Evolutionary conservation across 2,329 filamentous ascomycete genomes (phyloP).

Genomic region (Pyrenophora seminiperda): DNA sequence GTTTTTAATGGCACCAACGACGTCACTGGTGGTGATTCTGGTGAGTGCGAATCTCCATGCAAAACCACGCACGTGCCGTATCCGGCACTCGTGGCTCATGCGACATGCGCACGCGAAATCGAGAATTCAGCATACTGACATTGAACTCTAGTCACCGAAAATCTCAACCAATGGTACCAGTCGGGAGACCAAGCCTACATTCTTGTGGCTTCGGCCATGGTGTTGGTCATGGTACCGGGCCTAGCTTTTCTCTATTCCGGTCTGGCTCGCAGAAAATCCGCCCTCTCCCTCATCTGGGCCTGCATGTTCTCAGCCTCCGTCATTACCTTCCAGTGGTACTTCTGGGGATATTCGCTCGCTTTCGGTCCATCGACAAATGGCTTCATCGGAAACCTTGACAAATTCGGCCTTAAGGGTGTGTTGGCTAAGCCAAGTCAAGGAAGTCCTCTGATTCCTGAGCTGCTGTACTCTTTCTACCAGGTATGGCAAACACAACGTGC

Average conservation of each 20-base stretch:
- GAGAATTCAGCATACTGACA: constrained; percentile 13
- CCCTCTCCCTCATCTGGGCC: constrained; percentile 95
- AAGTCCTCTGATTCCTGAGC: constrained; percentile 82
- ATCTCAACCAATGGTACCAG: constrained; percentile 95
- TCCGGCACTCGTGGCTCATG: constrained; percentile 12
- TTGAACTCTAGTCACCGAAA: constrained; percentile 68
- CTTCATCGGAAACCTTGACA: constrained; percentile 87
- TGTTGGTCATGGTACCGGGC: constrained; percentile 94
- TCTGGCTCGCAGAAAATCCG: constrained; percentile 95
- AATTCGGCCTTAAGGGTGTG: constrained; percentile 87
- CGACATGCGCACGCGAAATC: not conserved
- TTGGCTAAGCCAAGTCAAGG: constrained; percentile 84
- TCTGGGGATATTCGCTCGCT: constrained; percentile 96
- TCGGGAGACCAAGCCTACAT: constrained; percentile 94
- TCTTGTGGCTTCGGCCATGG: constrained; percentile 86
- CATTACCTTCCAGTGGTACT: constrained; percentile 98
- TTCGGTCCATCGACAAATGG: constrained; percentile 85
- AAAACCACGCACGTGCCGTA: constrained; percentile 28
- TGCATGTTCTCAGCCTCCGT: constrained; percentile 93
- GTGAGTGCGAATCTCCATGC: constrained; percentile 59
- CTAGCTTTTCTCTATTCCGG: constrained; percentile 98
- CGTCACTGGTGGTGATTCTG: constrained; percentile 74
- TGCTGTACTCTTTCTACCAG: constrained; percentile 95
- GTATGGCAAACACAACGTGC: constrained; percentile 51
- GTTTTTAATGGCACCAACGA: constrained; percentile 61